Evolutionary conservation across 352 stramenopile species (phyloP), one percentile per base, ranked within the genome.

Genomic region (Lagenidium giganteum): DNA sequence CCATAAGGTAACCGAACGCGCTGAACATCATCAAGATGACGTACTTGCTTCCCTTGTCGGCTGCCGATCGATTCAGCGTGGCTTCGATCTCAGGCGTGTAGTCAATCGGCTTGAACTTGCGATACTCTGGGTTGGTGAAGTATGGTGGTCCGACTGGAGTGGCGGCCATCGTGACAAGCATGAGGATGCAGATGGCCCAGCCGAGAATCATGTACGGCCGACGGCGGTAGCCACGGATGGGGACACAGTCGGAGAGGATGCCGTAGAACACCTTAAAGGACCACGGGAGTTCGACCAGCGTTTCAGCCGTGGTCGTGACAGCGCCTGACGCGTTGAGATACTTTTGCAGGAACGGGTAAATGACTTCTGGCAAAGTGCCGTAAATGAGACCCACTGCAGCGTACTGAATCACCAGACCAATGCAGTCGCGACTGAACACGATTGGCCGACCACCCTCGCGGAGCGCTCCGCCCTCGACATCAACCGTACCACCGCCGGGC

Each of bases 1-100:
- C 66, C 39, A 90, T 70, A 9, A 92, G 57, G 51, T 93, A 93
- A 23, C 80, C 80, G 26, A 82, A 45, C 2, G 79, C 74, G 0
- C 76, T 65, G 22, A 90, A 42, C 38, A 88, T 74, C 64, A 95
- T 84, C 26, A 81, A 47, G n/a, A 85, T 55, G 16, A 81, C 57
- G 50, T 83, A 88, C 54, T 75, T 77, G 49, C 38, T 56, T 8
- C 58, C 70, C 23, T 67, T 31, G 5, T 57, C 51, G 2, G 49
- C 26, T 7, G 72, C 72, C 17, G 41, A 26, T 12, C 51, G 51
- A 46, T 78, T 76, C 41, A 81, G 47, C 4, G 53, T 54, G 6
- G 47, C 48, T 13, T 47, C 33, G 25, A 65, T 51, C 42, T 57
- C 64, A 5, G 32, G 22, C 1, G 61, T 70, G 46, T 61, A 69